Conservation (phyloP, 371 early-diverging fungal species). For the Circinella minor region DNA sequence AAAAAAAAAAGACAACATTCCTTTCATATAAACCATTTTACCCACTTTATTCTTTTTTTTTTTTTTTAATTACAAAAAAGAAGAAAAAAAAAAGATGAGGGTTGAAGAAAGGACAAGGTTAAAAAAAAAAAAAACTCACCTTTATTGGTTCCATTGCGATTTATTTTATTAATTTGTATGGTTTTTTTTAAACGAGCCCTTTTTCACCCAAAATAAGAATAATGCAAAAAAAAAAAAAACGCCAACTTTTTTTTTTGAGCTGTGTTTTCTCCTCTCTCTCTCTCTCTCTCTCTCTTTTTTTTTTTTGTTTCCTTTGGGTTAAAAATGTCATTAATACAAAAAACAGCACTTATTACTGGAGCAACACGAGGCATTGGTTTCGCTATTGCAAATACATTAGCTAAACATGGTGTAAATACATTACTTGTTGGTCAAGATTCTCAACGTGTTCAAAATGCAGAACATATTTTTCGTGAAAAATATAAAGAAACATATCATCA, state of each 20-base stretch:
- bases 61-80: neutral
- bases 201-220: neutral
- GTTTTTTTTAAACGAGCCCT: neutral
- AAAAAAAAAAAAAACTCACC: neutral
- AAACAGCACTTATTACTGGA: slow-evolving; percentile 70
- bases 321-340: slow-evolving; percentile 30
- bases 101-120: neutral
- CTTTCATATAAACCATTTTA: neutral
- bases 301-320: neutral
- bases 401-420: slow-evolving; percentile 58
- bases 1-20: too few species aligned
- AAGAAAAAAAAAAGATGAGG: too few species aligned
- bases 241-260: neutral
- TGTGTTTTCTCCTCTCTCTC: too few species aligned
- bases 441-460: slow-evolving; percentile 39
- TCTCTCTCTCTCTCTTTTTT: neutral
- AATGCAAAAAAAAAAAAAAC: neutral
- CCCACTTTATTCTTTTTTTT: neutral
- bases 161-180: neutral
- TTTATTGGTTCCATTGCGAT: neutral
- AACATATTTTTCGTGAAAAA: slow-evolving; percentile 28
- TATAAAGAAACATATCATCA: slow-evolving; percentile 32
- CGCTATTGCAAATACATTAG: slow-evolving; percentile 65
- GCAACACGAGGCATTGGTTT: slow-evolving; percentile 82
- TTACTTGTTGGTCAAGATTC: slow-evolving; percentile 64